Evolutionary conservation across 2,329 filamentous ascomycete genomes (phyloP).

Genomic region (Stachybotrys chartarum): DNA sequence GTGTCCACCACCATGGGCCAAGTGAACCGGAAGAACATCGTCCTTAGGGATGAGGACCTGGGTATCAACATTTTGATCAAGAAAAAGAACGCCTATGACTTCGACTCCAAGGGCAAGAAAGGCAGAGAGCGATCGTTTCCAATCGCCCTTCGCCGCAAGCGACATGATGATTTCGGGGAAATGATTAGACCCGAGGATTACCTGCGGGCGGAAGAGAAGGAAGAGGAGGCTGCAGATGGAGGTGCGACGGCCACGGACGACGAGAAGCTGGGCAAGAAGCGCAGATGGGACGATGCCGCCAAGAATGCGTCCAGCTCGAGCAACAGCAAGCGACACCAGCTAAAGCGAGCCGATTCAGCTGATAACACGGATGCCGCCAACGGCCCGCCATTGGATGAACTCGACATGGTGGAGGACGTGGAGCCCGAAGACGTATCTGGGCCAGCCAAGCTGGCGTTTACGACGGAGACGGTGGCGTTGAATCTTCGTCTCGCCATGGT

Average conservation of each 20-base stretch:
- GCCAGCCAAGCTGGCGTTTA: conserved; percentile 69
- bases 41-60: conserved; percentile 80
- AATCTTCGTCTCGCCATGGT: conserved; percentile 77
- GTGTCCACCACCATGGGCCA: conserved; percentile 80
- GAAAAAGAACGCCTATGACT: conserved; percentile 87
- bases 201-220: conserved; percentile 83
- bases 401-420: conserved; percentile 51
- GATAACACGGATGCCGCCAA: conserved; percentile 34
- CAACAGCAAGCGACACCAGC: conserved; percentile 54
- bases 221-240: conserved; percentile 59
- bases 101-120: conserved; percentile 83
- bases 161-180: conserved; percentile 88
- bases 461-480: conserved; percentile 55
- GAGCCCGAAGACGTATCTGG: conserved; percentile 46
- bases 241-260: conserved; percentile 33
- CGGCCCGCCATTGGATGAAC: conserved; percentile 43
- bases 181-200: conserved; percentile 92
- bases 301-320: conserved; percentile 29
- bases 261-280: conserved; percentile 76
- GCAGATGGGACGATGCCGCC: conserved; percentile 77
- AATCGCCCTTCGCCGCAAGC: conserved; percentile 69
- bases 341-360: conserved; percentile 31
- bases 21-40: conserved; percentile 76
- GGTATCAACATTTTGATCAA: conserved; percentile 87
- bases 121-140: conserved; percentile 92